Evolutionary conservation across 2,329 filamentous ascomycete genomes (phyloP).

Genomic region (Hypoxylon sp.): DNA sequence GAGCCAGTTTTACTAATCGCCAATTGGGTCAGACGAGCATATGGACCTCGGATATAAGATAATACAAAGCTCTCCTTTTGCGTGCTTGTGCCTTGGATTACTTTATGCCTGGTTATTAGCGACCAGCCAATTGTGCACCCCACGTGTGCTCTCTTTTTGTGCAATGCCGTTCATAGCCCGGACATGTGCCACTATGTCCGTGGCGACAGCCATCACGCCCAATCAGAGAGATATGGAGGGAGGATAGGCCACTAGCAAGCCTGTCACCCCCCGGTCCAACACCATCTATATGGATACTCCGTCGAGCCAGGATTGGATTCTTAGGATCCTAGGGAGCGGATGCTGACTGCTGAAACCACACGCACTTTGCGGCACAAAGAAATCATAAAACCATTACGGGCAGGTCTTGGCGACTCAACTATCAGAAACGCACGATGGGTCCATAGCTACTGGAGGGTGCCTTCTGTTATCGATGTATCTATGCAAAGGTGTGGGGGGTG

Average conservation of each 20-base stretch:
- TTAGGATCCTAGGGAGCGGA: slow-evolving; percentile 38
- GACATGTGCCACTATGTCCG: slow-evolving; percentile 41
- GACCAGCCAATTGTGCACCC: slow-evolving; percentile 50
- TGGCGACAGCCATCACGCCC: slow-evolving; percentile 33
- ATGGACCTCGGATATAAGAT: slow-evolving; percentile 41
- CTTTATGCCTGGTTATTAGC: slow-evolving; percentile 41
- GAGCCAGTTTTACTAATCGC: slow-evolving; percentile 19
- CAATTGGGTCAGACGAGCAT: slow-evolving; percentile 29
- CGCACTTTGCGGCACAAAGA: slow-evolving; percentile 39
- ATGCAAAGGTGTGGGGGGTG: slow-evolving; percentile 25
- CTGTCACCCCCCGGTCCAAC: slow-evolving; percentile 27
- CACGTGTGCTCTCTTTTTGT: slow-evolving; percentile 48
- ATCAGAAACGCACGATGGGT: slow-evolving; percentile 36
- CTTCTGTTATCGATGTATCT: slow-evolving; percentile 35
- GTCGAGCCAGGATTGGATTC: slow-evolving; percentile 37
- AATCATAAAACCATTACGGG: slow-evolving; percentile 45
- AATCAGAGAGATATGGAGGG: slow-evolving; percentile 38
- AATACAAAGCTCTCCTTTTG: slow-evolving; percentile 21
- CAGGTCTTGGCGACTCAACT: slow-evolving; percentile 52
- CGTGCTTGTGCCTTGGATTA: slow-evolving; percentile 28
- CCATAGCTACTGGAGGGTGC: slow-evolving; percentile 17
- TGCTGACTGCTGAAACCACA: slow-evolving; percentile 45
- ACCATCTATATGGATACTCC: slow-evolving; percentile 19
- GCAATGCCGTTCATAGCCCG: slow-evolving; percentile 42
- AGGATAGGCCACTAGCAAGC: slow-evolving; percentile 33